Conservation (phyloP, 805 yeast genomes). For the Priceomyces carsonii region DNA sequence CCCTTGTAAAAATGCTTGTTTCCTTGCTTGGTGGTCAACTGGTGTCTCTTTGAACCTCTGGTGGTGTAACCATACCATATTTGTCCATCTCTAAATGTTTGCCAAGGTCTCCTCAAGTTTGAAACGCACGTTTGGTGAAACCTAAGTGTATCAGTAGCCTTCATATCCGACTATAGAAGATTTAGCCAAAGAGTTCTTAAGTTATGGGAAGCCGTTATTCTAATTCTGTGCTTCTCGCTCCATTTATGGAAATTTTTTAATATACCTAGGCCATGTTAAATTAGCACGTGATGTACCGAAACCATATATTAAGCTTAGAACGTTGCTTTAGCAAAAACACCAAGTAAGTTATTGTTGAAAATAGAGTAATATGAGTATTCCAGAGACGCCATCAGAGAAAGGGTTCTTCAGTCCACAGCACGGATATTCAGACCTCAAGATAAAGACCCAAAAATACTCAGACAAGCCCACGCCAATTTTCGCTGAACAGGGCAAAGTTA, state of each 20-base stretch:
- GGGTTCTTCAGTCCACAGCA: constrained; percentile 28
- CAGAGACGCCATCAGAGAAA: constrained; percentile 30
- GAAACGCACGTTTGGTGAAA: constrained; percentile 49
- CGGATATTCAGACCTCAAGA: constrained; percentile 30
- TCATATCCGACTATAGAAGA: too few species aligned
- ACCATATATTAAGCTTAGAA: too few species aligned
- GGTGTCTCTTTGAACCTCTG: constrained; percentile 78
- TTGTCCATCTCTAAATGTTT: constrained; percentile 77
- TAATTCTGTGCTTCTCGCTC: too few species aligned
- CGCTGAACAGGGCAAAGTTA: constrained; percentile 24
- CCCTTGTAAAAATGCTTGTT: constrained; percentile 95
- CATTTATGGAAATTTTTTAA: too few species aligned
- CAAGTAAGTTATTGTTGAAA: neutral
- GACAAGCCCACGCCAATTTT: constrained; percentile 36
- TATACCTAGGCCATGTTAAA: too few species aligned
- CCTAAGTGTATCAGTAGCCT: constrained; percentile 43
- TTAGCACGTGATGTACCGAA: too few species aligned
- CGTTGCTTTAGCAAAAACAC: too few species aligned
- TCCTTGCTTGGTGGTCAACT: constrained; percentile 90
- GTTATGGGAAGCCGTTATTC: too few species aligned
- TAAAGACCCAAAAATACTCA: constrained; percentile 30
- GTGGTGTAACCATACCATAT: constrained; percentile 79
- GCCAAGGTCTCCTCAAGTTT: constrained; percentile 83
- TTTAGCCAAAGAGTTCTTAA: too few species aligned
- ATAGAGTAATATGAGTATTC: constrained; percentile 16